A percentile compares a stretch with the other conserved stretches of the same genome.
Conservation (phyloP, 1,284 basidiomycete species). For the Apiotrichum laibachii region DNA sequence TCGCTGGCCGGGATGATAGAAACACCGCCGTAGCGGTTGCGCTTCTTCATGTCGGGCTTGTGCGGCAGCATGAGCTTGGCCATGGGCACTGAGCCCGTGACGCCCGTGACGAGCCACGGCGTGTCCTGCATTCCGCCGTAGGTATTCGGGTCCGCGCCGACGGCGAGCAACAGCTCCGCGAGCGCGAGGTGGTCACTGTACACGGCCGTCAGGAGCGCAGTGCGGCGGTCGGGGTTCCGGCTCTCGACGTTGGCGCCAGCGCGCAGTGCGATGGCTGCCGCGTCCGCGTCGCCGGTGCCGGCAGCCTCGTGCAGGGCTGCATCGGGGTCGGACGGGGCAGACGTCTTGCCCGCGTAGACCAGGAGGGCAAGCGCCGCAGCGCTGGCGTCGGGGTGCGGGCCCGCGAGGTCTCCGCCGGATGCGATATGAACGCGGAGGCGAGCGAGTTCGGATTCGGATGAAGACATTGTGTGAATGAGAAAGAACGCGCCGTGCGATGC, state of each 20-base stretch:
- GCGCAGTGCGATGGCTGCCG: not conserved
- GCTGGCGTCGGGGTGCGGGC: too few relatives aligned
- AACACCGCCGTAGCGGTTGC: slow-evolving; percentile 17
- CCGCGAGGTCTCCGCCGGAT: too few relatives aligned
- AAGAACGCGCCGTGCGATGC: too few relatives aligned
- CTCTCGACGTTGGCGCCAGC: slow-evolving; percentile 8
- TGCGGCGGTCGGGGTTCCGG: slow-evolving; percentile 1
- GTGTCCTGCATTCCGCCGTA: not conserved
- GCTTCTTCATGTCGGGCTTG: slow-evolving; percentile 10
- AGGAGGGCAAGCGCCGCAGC: too few relatives aligned
- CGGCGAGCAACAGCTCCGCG: slow-evolving; percentile 6
- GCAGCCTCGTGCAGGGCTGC: slow-evolving; percentile 5
- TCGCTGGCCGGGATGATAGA: slow-evolving; percentile 15
- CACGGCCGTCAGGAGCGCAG: slow-evolving; percentile 10
- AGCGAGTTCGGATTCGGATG: too few relatives aligned
- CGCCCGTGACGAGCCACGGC: slow-evolving; percentile 18
- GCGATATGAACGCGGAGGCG: too few relatives aligned
- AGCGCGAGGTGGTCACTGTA: slow-evolving; percentile 8
- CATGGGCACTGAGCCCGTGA: slow-evolving; percentile 14
- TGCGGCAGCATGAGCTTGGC: slow-evolving; percentile 5
- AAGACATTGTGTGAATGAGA: too few relatives aligned
- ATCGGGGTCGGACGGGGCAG: not conserved
- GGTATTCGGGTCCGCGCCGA: slow-evolving; percentile 11
- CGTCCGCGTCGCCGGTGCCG: not conserved
- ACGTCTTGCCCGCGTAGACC: too few relatives aligned